Evolutionary conservation across 495 filamentous ascomycete species (phyloP).

Genomic region (Podospora sp.): DNA sequence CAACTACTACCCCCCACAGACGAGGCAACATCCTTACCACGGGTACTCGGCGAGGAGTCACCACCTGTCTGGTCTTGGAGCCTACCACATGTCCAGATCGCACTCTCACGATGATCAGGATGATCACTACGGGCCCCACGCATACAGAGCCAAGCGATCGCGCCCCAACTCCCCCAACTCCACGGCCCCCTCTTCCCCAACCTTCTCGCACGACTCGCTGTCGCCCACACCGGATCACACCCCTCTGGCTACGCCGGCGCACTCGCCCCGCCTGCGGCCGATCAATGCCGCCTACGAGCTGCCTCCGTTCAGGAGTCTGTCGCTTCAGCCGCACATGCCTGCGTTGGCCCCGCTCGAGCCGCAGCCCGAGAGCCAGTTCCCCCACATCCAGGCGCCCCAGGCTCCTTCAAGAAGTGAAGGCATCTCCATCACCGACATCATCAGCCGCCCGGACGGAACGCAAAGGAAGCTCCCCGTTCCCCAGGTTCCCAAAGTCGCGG

Average conservation of each 20-base stretch:
- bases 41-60: constrained; percentile 56
- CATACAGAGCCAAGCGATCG: constrained; percentile 78
- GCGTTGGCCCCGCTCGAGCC: constrained; percentile 93
- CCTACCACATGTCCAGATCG: constrained; percentile 90
- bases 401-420: constrained; percentile 56
- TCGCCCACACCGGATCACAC: constrained; percentile 98
- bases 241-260: constrained; percentile 90
- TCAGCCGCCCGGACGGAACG: constrained; percentile 81
- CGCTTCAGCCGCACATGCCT: constrained; percentile 76
- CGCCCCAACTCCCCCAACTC: constrained; percentile 91
- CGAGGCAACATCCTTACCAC: constrained; percentile 57
- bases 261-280: constrained; percentile 89
- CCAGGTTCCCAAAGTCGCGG: constrained; percentile 84
- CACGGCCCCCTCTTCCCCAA: constrained; percentile 95
- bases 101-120: constrained; percentile 87
- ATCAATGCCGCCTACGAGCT: constrained; percentile 64
- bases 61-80: constrained; percentile 73
- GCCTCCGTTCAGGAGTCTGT: constrained; percentile 85
- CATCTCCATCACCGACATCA: constrained; percentile 87
- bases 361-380: constrained; percentile 55
- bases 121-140: constrained; percentile 63
- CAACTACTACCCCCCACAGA: constrained; percentile 55
- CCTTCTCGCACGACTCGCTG: constrained; percentile 93
- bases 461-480: constrained; percentile 91
- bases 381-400: constrained; percentile 39